Conservation (phyloP, 2,329 filamentous ascomycete species). For the Penicillium sp. region DNA sequence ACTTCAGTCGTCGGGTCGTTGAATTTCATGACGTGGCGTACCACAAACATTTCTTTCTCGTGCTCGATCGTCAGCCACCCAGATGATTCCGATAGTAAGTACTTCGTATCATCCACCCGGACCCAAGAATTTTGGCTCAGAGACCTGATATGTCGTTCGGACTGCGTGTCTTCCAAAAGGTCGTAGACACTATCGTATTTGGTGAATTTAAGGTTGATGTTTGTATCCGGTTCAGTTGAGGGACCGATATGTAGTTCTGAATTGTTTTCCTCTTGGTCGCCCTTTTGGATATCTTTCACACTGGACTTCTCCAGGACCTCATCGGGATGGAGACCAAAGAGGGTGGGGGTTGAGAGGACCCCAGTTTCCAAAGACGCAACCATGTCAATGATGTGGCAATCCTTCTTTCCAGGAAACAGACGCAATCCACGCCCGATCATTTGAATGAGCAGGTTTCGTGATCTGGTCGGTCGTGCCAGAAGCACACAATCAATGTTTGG, state of each 20-base stretch:
- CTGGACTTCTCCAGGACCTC: constrained; percentile 71
- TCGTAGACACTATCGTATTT: constrained; percentile 93
- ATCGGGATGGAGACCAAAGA: constrained; percentile 87
- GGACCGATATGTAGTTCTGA: not conserved
- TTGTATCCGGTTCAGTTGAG: constrained; percentile 29
- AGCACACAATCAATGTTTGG: constrained; percentile 95
- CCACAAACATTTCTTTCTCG: constrained; percentile 27
- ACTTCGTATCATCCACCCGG: constrained; percentile 67
- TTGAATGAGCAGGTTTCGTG: constrained; percentile 89
- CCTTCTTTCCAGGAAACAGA: constrained; percentile 72
- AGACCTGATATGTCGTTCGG: constrained; percentile 74
- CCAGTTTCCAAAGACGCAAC: constrained; percentile 81
- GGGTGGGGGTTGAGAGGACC: constrained; percentile 83
- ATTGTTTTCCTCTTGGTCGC: constrained; percentile 37
- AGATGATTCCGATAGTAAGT: constrained; percentile 66
- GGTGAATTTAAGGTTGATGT: constrained; percentile 70
- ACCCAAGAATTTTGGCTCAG: constrained; percentile 83
- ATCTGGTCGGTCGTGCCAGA: constrained; percentile 83
- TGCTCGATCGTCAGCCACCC: constrained; percentile 60
- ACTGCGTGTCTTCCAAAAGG: constrained; percentile 76
- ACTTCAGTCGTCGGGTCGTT: constrained; percentile 30
- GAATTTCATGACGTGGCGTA: constrained; percentile 35
- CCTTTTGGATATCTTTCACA: constrained; percentile 59
- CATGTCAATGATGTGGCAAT: constrained; percentile 97
- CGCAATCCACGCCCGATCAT: constrained; percentile 97